Evolutionary conservation across 225 moss, liverwort and hornwort species (phyloP).

Genomic region (Pseudoscleropodium purum): DNA sequence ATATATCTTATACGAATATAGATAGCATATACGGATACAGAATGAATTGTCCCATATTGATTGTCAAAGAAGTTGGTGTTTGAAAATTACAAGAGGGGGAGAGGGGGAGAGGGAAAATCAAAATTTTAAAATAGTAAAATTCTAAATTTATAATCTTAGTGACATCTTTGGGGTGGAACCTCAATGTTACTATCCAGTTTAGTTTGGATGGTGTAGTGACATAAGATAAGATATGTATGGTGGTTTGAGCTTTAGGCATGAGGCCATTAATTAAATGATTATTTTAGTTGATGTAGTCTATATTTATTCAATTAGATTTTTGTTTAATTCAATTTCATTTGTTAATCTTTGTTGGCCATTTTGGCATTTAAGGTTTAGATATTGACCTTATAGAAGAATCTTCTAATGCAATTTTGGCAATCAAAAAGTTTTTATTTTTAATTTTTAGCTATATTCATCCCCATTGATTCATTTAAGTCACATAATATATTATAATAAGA

Average conservation of each 20-base stretch:
- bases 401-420: no score
- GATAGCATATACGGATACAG: no score
- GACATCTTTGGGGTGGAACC: no score
- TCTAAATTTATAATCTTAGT: no score
- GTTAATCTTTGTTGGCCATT: background rate
- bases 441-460: background rate
- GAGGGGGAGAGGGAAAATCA: no score
- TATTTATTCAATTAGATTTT: background rate
- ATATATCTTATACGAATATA: no score
- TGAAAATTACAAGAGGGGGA: no score
- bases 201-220: background rate
- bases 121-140: no score
- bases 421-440: background rate
- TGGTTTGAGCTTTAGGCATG: background rate
- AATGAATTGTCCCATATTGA: no score
- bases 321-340: background rate
- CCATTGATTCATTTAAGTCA: no score
- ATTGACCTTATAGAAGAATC: background rate
- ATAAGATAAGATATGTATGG: background rate
- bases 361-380: fast-evolving
- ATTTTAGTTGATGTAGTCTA: background rate
- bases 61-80: no score
- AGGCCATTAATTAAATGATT: background rate
- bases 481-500: no score
- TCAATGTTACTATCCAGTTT: fast-evolving